Conservation (phyloP, 495 filamentous ascomycete genomes). For the Aspergillus coremiiformis region DNA sequence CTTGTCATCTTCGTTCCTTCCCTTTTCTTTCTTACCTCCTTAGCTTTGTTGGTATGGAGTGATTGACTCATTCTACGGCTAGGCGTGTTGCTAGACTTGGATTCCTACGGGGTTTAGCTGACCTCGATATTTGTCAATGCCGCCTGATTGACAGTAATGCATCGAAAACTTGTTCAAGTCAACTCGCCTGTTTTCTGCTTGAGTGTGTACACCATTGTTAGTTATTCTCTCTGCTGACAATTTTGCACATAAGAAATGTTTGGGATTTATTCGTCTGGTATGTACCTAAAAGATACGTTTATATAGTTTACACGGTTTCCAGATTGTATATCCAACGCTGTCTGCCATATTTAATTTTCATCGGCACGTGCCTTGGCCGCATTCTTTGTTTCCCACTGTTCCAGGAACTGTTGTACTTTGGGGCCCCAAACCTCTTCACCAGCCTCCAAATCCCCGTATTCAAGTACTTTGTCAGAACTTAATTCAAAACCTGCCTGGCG, state of each 20-base stretch:
- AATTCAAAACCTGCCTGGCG: constrained; percentile 75
- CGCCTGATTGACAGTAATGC: not conserved
- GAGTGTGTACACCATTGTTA: not conserved
- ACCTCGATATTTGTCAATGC: not conserved
- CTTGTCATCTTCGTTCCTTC: not conserved
- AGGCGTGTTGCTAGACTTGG: not conserved
- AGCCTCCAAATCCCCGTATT: constrained; percentile 70
- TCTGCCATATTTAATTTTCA: not conserved
- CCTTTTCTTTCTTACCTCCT: not conserved
- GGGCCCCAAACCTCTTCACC: constrained; percentile 81
- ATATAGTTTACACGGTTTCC: not conserved
- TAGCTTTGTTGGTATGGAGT: not conserved
- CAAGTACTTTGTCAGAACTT: constrained; percentile 57
- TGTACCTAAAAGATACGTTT: not conserved
- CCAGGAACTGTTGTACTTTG: constrained; percentile 57
- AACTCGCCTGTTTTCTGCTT: not conserved
- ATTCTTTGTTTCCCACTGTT: constrained; percentile 49
- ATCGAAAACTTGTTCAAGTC: not conserved
- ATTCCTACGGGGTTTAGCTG: not conserved
- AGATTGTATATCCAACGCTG: not conserved
- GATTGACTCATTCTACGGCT: not conserved
- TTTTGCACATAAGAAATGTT: not conserved
- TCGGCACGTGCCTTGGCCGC: constrained; percentile 13
- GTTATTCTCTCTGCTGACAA: not conserved
- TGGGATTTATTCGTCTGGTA: not conserved